Base-by-base conservation (phyloP, 495 filamentous ascomycete species). In the Aspergillus cristatus region DNA sequence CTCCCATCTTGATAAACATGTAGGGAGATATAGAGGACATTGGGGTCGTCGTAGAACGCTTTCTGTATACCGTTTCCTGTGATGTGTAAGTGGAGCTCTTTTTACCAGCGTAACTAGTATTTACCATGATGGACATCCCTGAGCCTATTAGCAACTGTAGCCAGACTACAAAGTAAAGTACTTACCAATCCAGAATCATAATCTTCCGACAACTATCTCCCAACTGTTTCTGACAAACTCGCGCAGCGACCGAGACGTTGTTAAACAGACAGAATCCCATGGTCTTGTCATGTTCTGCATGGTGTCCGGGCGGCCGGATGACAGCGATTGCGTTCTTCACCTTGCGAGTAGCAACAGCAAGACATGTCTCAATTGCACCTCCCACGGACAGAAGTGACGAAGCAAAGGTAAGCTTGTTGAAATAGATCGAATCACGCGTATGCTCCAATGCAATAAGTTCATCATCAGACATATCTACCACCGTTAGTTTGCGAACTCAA, bases 241-340 rank as follows among this genome's bases (percentile, higher is more conserved):
- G 79, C 7, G 88, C 81, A 1, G 88, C 88, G 37, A 99, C 81
- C 18, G 82, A 82, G 8, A 96, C 93, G 60, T 99, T 99, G 61
- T 99, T 94, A 56, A 95, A 96, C 12, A 97, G 63, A 57, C 91
- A 98, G 54, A 98, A 98, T 0, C 91, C 91, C 76, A 91, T 87
- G 5, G 91, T 71, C 11, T 74, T 65, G 46, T 90, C 71, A 34
- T 72, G 74, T 52, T 97, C 93, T 1, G 91, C 93, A 61, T 98
- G 91, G 48, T 98, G 91, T 2, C 91, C 93, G 0, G 91, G 91
- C 2, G 91, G 91, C 28, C 91, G 78, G 41, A 98, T 91, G 11
- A 97, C 79, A 1, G 91, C 91, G 49, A 98, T 89, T 2, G 85
- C 86, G 51, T 98, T 98, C 54, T 89, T 94, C 34, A 94, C 82